Evolutionary conservation across 1,139 yeast genomes (phyloP), one percentile per base, ranked within the genome.

Genomic region (Debaryomyces singareniensis): DNA sequence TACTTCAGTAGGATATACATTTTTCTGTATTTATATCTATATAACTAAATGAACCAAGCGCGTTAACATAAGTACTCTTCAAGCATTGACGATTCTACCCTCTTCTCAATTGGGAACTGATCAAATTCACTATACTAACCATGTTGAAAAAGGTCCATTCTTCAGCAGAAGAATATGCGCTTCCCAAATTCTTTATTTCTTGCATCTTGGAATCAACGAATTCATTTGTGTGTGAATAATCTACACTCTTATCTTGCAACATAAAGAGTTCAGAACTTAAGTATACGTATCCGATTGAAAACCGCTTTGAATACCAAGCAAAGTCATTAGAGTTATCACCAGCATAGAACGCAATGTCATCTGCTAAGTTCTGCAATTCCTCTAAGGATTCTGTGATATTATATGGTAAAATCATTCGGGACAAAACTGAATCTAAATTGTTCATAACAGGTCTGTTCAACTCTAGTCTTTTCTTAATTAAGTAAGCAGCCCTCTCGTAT

Each of bases 251-350:
- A 52, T 89, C 96, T 43, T 72, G 81, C 27, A 85, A 61, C 94
- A 82, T 84, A 59, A 73, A 85, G 38, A 86, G 59, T 51, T 91
- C 96, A 24, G 79, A 53, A 21, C 80, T 68, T 1, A 83, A 82
- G 49, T 83, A 86, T 4, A 83, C 71, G 1, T 82, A 66, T 13
- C 86, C 70, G 16, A 89, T 53, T 4, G 84, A 71, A 16, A 79
- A 61, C 41, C 97, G 66, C 50, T 87, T 84, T n/a, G 94, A 64
- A 53, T 91, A 91, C 98, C 98, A 91, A 3, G 85, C 80, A 53
- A 84, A 79, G 53, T 86, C 96, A 36, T 80, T 74, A n/a, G 93
- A 75, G 32, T 66, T 58, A 49, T 89, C 96, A 3, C 89, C 93
- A 0, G 95, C 77, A 43, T 76, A 76, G 53, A 61, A 86, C 31